Evolutionary conservation across 1,284 basidiomycete genomes (phyloP).

Genomic region (Termitomyces sp.): DNA sequence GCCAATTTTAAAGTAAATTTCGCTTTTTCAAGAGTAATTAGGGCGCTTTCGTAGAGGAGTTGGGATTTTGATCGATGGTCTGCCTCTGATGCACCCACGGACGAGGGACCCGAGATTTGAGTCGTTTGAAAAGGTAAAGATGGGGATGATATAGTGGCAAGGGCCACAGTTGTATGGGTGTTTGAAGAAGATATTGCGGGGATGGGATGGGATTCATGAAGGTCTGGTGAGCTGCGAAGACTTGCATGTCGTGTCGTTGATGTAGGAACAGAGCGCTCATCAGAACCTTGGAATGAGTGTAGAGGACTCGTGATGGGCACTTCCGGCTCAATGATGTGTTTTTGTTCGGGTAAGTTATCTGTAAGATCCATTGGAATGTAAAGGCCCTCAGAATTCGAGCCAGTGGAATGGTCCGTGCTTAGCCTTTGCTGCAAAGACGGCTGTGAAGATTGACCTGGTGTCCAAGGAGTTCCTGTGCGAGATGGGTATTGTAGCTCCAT

Average conservation of each 20-base stretch:
- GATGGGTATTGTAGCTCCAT: slow-evolving; percentile 11
- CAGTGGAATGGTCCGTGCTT: not conserved
- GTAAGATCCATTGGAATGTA: not conserved
- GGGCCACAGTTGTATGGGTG: no score
- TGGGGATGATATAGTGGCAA: not conserved
- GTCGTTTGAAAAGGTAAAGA: not conserved
- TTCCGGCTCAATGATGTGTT: not conserved
- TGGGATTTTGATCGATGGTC: not conserved
- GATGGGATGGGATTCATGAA: not conserved
- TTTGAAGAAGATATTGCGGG: not conserved
- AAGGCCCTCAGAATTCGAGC: not conserved
- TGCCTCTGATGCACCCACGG: not conserved
- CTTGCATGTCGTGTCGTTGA: not conserved
- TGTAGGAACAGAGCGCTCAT: not conserved
- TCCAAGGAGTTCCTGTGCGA: slow-evolving; percentile 1
- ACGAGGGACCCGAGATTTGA: not conserved
- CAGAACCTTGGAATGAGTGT: not conserved
- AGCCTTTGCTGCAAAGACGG: slow-evolving; percentile 6
- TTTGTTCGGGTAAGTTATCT: slow-evolving; percentile 1
- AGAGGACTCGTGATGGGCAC: not conserved
- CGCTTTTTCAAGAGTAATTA: slow-evolving; percentile 7
- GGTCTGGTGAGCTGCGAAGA: not conserved
- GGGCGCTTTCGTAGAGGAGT: slow-evolving; percentile 3
- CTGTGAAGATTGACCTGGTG: not conserved
- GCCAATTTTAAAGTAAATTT: not conserved